phyloP scores from a whole-genome alignment of 2,329 filamentous ascomycete genomes.

The Calonectria pseudoturangicola region DNA sequence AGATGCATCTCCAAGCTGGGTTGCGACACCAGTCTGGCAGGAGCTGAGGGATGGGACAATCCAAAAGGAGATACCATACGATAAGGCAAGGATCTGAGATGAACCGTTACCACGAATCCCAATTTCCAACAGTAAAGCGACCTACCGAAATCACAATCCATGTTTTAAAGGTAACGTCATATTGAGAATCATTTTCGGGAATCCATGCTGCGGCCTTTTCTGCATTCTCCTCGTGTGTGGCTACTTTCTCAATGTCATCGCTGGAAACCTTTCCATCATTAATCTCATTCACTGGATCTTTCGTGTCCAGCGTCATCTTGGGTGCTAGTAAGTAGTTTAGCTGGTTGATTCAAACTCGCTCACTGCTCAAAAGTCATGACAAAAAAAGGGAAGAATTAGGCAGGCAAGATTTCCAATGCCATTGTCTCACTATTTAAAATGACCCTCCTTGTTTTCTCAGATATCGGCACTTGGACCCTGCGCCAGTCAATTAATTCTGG shows the following conservation, averaged over 20 bases:
- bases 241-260: slow-evolving; percentile 40
- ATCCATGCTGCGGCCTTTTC: slow-evolving; percentile 48
- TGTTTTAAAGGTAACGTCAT: slow-evolving; percentile 63
- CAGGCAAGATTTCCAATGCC: neutral
- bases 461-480: neutral
- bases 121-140: no score
- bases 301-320: slow-evolving; percentile 20
- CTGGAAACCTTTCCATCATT: slow-evolving; percentile 33
- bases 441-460: neutral
- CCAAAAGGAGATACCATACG: slow-evolving; percentile 63
- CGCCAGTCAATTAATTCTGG: neutral
- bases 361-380: neutral
- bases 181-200: slow-evolving; percentile 58
- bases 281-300: slow-evolving; percentile 18
- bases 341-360: neutral
- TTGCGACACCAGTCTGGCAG: slow-evolving; percentile 56
- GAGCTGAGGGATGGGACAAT: slow-evolving; percentile 60
- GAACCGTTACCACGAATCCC: neutral
- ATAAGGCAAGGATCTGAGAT: slow-evolving; percentile 57
- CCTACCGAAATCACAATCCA: slow-evolving; percentile 60
- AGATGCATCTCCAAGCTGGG: slow-evolving; percentile 58
- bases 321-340: neutral
- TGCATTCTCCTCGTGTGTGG: slow-evolving; percentile 30
- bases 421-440: neutral
- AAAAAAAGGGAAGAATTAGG: no score